Conservation (phyloP, 805 yeast genomes). For the Wickerhamiella domercqiae region DNA sequence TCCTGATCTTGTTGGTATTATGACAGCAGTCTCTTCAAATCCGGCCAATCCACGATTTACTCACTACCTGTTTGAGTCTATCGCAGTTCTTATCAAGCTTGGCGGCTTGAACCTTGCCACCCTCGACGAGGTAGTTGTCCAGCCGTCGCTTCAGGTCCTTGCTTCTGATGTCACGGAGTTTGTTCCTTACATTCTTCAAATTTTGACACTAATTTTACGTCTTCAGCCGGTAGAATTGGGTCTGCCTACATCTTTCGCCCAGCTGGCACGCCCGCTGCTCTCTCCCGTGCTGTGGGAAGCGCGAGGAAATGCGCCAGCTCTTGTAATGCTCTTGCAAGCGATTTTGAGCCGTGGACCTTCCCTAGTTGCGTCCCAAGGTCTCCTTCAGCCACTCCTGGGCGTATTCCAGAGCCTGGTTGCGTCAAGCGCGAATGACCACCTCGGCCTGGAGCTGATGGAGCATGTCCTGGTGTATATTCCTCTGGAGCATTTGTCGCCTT, state of each 20-base stretch:
- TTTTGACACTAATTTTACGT: slow-evolving; percentile 67
- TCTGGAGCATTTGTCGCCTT: slow-evolving; percentile 33
- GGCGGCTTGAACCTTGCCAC: slow-evolving; percentile 10
- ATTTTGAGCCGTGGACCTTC: slow-evolving; percentile 35
- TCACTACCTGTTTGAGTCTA: slow-evolving; percentile 79
- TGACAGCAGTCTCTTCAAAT: slow-evolving; percentile 59
- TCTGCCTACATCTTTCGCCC: slow-evolving; percentile 51
- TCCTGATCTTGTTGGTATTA: slow-evolving; percentile 52
- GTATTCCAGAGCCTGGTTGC: slow-evolving; percentile 91
- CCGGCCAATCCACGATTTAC: slow-evolving; percentile 93
- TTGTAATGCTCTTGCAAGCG: slow-evolving; percentile 61
- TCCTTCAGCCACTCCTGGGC: slow-evolving; percentile 68
- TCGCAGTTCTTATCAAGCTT: slow-evolving; percentile 58
- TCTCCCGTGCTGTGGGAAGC: slow-evolving; percentile 91
- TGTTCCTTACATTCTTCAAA: slow-evolving; percentile 81
- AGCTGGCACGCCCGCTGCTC: slow-evolving; percentile 62
- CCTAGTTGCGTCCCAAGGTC: slow-evolving; percentile 29
- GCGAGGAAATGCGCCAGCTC: slow-evolving; percentile 85
- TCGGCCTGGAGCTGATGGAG: slow-evolving; percentile 77
- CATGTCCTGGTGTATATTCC: slow-evolving; percentile 47
- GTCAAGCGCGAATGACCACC: slow-evolving; percentile 61
- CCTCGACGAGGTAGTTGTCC: slow-evolving; percentile 42
- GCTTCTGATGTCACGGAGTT: slow-evolving; percentile 86
- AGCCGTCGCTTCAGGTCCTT: slow-evolving; percentile 49
- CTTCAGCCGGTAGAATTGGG: slow-evolving; percentile 24